phyloP scores from a whole-genome alignment of 78 protist species.

The Protostelium mycophagum region DNA sequence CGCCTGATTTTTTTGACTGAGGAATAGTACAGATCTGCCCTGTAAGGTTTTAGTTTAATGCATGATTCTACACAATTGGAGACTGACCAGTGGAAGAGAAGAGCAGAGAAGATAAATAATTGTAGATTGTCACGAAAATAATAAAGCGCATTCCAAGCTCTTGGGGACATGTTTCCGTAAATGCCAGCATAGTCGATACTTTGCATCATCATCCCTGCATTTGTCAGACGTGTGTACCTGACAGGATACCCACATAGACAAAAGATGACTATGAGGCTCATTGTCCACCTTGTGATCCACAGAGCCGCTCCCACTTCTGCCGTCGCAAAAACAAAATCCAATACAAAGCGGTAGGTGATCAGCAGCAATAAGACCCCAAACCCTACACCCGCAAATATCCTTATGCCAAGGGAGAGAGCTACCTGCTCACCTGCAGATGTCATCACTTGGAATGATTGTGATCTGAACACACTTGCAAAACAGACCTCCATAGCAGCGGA shows the following conservation, averaged over 20 bases:
- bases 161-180: not conserved
- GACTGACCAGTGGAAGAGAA: not conserved
- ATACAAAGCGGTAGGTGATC: not conserved
- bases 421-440: not conserved
- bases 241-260: not conserved
- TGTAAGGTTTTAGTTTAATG: not conserved
- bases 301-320: not conserved
- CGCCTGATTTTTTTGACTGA: not conserved
- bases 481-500: not conserved
- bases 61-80: not conserved
- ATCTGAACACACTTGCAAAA: not conserved
- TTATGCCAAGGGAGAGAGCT: not conserved
- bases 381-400: not conserved
- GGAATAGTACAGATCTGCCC: not conserved
- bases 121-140: not conserved
- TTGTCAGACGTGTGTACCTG: not conserved
- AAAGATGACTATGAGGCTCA: not conserved
- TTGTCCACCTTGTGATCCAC: not conserved
- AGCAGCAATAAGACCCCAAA: not conserved
- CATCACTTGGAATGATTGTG: not conserved
- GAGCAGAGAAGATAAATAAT: not conserved
- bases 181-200: not conserved
- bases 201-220: not conserved
- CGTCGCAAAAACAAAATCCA: not conserved
- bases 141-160: not conserved